These are phyloP conservation scores for Salvia hispanica DNA, from an alignment of 257 asterid genomes.

Conservation along the genomic window DNA sequence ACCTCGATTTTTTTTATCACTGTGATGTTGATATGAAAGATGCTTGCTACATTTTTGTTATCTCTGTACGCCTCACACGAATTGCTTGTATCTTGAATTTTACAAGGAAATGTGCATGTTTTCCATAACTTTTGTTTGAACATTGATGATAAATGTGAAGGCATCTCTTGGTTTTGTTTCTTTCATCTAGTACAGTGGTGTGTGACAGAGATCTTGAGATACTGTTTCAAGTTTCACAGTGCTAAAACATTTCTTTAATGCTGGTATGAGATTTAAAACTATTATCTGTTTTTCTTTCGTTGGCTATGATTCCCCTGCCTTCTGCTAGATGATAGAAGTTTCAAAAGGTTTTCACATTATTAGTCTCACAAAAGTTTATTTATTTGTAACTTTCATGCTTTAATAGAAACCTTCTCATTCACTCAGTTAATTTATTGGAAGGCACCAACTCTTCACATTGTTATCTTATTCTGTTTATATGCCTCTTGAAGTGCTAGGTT, in stretches of 20 bases:
- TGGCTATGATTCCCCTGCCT: background rate
- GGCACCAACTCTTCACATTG: background rate
- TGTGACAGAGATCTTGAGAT: background rate
- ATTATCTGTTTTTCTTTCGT: background rate
- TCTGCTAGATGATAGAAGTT: conserved; percentile 1
- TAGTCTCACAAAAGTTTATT: conserved; percentile 2
- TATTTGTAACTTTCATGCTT: background rate
- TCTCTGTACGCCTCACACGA: background rate
- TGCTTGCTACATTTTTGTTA: conserved; percentile 3
- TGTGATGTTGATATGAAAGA: conserved; percentile 5
- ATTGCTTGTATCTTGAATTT: background rate
- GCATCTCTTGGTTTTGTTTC: background rate
- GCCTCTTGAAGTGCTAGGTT: background rate
- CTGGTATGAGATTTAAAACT: background rate
- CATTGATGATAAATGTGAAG: background rate
- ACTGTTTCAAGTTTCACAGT: conserved; percentile 4
- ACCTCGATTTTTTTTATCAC: background rate
- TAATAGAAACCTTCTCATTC: conserved; percentile 7
- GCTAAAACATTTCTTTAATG: background rate
- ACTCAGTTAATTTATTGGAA: background rate
- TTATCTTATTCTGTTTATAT: conserved; percentile 1
- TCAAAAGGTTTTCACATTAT: background rate
- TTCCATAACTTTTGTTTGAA: background rate
- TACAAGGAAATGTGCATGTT: too few relatives aligned
- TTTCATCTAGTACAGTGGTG: conserved; percentile 1